phyloP scores from a whole-genome alignment of 2,329 filamentous ascomycete genomes.

The Ambrosiella xylebori region DNA sequence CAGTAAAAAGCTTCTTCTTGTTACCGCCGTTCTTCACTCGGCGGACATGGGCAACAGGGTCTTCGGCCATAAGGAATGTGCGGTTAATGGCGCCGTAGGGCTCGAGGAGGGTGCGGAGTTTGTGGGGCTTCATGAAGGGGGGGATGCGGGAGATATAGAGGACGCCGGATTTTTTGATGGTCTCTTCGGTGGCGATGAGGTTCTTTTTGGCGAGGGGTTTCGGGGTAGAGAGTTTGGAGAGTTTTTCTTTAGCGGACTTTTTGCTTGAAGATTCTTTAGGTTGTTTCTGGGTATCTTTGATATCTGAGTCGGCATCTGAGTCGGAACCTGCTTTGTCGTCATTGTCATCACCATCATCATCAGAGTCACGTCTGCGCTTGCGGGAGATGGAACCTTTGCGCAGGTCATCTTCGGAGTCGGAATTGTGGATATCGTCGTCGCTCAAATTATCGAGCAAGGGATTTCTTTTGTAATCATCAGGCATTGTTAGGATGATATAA shows the following conservation, averaged over 20 bases:
- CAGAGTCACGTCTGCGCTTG: constrained; percentile 43
- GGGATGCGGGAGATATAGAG: constrained; percentile 72
- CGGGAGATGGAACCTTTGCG: constrained; percentile 46
- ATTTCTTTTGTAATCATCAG: constrained; percentile 16
- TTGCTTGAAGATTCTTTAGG: constrained; percentile 25
- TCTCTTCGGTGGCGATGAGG: constrained; percentile 44
- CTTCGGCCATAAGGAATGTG: constrained; percentile 65
- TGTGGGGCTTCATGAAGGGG: constrained; percentile 73
- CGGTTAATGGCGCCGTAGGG: constrained; percentile 62
- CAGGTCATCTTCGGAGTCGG: constrained; percentile 52
- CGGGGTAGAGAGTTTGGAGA: constrained; percentile 8
- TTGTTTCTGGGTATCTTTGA: constrained; percentile 15
- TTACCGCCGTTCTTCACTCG: constrained; percentile 61
- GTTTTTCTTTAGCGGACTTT: constrained; percentile 27
- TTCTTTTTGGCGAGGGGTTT: constrained; percentile 44
- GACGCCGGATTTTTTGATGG: constrained; percentile 58
- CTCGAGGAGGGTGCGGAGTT: constrained; percentile 56
- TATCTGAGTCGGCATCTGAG: constrained; percentile 19
- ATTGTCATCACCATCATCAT: constrained; percentile 17
- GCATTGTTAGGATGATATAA: constrained; percentile 1
- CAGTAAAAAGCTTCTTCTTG: constrained; percentile 65
- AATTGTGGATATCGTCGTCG: constrained; percentile 39
- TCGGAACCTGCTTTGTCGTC: constrained; percentile 23
- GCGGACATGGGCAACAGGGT: constrained; percentile 44
- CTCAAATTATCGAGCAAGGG: constrained; percentile 20